A percentile compares a stretch with the other conserved stretches of the same genome.
phyloP scores from a whole-genome alignment of 768 basidiomycete species.

The Boletus huronensis region DNA sequence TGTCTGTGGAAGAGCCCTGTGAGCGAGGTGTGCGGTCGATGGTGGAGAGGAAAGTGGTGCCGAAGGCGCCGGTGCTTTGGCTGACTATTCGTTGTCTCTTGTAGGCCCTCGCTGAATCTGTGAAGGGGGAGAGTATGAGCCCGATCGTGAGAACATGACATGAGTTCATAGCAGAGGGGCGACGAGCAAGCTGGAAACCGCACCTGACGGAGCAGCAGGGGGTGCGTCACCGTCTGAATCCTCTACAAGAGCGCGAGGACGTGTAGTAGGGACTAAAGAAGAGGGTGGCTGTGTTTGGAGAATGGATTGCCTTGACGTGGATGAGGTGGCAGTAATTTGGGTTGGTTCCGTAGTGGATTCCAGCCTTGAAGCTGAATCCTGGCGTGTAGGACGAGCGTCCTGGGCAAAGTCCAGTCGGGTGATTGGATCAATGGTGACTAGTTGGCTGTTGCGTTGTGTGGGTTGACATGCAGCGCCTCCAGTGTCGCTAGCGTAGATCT shows the following conservation, averaged over 20 bases:
- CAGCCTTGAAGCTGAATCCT: conserved; percentile 46
- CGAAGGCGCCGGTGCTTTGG: conserved; percentile 32
- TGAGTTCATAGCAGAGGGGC: conserved; percentile 1
- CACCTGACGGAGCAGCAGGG: conserved; percentile 26
- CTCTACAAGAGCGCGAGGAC: conserved; percentile 61
- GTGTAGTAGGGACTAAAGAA: conserved; percentile 63
- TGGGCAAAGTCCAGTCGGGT: conserved; percentile 52
- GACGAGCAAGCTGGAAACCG: neutral
- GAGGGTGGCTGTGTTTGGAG: conserved; percentile 25
- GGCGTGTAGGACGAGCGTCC: conserved; percentile 46
- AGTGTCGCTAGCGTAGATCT: conserved; percentile 25
- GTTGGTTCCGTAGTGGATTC: conserved; percentile 37
- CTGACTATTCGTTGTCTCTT: conserved; percentile 68
- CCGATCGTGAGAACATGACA: neutral
- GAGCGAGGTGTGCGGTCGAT: conserved; percentile 21
- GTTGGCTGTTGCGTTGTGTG: conserved; percentile 16
- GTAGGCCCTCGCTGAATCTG: conserved; percentile 55
- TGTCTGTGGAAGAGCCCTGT: conserved; percentile 32
- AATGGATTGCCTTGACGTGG: conserved; percentile 17
- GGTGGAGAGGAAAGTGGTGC: conserved; percentile 29
- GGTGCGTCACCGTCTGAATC: conserved; percentile 38
- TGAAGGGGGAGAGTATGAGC: conserved; percentile 4
- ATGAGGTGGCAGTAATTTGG: conserved; percentile 25
- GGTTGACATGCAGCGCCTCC: conserved; percentile 26
- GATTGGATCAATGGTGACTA: conserved; percentile 66